Base-by-base conservation (phyloP, 2,329 filamentous ascomycete genomes). In the Aureobasidium sp. region DNA sequence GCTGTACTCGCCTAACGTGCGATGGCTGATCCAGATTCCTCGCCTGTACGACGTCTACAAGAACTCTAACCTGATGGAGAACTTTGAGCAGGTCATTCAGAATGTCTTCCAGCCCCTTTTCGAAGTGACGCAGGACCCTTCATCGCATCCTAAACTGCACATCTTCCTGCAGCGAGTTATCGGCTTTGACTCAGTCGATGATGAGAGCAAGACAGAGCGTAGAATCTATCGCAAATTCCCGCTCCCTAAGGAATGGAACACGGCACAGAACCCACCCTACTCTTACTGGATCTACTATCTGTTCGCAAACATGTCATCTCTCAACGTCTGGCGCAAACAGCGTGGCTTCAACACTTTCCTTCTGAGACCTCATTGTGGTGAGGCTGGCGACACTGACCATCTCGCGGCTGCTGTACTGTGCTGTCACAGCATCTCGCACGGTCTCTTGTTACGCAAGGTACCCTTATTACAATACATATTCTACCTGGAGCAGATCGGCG, bases 231-330 rank as follows among this genome's bases (percentile, higher is more conserved):
- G 88, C 71, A 99, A 99, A 73, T 99, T 96, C 68, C 94, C 94
- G 0, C 87, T 94, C 26, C 93, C 94, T 5, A 89, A 86, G 65
- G 86, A 86, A 60, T 99, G 94, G 94, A 84, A 87, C 66, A 91
- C 91, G 0, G 91, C 89, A 69, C 92, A 97, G 75, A 99, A 99
- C 71, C 94, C 94, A 15, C 94, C 94, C 0, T 99, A 99, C 78
- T 97, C 89, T 73, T 99, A 99, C 77, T 99, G 94, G 94, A 89
- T 97, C 71, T 99, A 99, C 77, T 96, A 96, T 71, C 82, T 97
- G 59, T 97, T 94, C 71, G 87, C 94, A 66, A 99, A 99, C 74
- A 91, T 97, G 74, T 84, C 88, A 0, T 96, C 92, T 10, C 82
- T 99, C 68, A 99, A 99, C 72, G 84, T 88, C 63, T 97, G 90